A percentile compares a stretch with the other conserved stretches of the same genome.
phyloP scores from a whole-genome alignment of 306 rosid species.

The Sphenostylis stenocarpa region DNA sequence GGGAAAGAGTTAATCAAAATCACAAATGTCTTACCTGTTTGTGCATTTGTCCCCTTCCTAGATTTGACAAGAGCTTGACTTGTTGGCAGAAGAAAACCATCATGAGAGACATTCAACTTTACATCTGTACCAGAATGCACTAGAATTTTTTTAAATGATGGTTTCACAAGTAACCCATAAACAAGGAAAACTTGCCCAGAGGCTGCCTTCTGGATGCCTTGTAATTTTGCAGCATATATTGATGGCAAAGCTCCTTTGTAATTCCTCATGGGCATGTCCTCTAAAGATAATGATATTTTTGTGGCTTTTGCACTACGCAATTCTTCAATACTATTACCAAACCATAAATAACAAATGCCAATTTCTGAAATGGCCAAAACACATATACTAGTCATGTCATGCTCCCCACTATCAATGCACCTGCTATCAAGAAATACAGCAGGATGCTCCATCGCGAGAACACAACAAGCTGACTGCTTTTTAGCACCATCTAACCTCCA shows the following conservation, averaged over 20 bases:
- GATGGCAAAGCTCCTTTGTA: constrained; percentile 62
- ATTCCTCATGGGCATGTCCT: constrained; percentile 53
- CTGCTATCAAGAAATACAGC: constrained; percentile 80
- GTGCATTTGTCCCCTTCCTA: constrained; percentile 56
- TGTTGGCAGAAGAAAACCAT: constrained; percentile 82
- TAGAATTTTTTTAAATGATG: constrained; percentile 70
- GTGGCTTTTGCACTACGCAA: constrained; percentile 66
- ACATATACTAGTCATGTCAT: constrained; percentile 48
- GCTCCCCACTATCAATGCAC: constrained; percentile 45
- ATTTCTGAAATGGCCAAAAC: constrained; percentile 89
- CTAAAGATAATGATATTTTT: constrained; percentile 62
- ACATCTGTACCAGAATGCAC: constrained; percentile 73
- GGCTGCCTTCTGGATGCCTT: constrained; percentile 52
- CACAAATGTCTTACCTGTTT: constrained; percentile 51
- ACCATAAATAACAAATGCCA: constrained; percentile 89
- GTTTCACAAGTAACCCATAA: constrained; percentile 74
- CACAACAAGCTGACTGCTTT: constrained; percentile 78
- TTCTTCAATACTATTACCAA: constrained; percentile 67
- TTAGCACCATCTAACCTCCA: constrained; percentile 70
- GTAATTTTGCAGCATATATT: constrained; percentile 80
- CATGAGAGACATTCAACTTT: constrained; percentile 60
- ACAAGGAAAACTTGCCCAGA: constrained; percentile 77
- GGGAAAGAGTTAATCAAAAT: constrained; percentile 12
- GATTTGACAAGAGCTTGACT: constrained; percentile 58
- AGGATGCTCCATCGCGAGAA: constrained; percentile 94